A percentile compares a stretch with the other conserved stretches of the same genome.
phyloP scores from a whole-genome alignment of 345 rosid species.

The Boechera divaricarpa region DNA sequence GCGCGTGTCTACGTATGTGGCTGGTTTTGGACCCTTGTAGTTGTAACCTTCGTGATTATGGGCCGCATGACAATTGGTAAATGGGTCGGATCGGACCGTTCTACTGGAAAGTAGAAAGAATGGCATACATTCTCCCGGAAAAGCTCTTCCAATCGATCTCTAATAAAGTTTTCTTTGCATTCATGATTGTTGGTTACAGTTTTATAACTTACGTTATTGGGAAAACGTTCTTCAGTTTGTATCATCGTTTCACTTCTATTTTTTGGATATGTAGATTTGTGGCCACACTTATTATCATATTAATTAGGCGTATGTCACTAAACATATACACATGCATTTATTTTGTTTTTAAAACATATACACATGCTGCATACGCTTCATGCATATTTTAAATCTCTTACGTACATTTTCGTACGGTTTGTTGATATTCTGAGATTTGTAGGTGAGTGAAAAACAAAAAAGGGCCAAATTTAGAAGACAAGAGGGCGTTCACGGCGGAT shows the following conservation, averaged over 20 bases:
- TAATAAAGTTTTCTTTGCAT: not conserved
- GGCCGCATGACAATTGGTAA: not conserved
- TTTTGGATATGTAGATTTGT: not conserved
- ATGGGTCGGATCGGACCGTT: not conserved
- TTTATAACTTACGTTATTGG: not conserved
- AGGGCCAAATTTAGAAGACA: not conserved
- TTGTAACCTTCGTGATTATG: not conserved
- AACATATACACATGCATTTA: not conserved
- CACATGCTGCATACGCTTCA: not conserved
- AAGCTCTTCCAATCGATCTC: not conserved
- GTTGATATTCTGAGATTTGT: not conserved
- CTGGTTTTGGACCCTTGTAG: not conserved
- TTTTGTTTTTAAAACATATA: not conserved
- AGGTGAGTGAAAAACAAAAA: not conserved
- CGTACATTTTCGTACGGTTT: no score
- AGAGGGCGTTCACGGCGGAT: not conserved
- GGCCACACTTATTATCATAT: not conserved
- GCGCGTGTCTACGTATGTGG: not conserved
- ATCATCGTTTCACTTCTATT: slow-evolving; percentile 4
- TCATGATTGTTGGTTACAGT: not conserved
- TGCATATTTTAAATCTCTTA: no score
- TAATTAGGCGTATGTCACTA: not conserved
- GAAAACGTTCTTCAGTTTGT: not conserved
- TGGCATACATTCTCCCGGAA: not conserved
- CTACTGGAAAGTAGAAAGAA: not conserved